Conservation (phyloP, 495 filamentous ascomycete genomes). For the Penicillium subrubescens region DNA sequence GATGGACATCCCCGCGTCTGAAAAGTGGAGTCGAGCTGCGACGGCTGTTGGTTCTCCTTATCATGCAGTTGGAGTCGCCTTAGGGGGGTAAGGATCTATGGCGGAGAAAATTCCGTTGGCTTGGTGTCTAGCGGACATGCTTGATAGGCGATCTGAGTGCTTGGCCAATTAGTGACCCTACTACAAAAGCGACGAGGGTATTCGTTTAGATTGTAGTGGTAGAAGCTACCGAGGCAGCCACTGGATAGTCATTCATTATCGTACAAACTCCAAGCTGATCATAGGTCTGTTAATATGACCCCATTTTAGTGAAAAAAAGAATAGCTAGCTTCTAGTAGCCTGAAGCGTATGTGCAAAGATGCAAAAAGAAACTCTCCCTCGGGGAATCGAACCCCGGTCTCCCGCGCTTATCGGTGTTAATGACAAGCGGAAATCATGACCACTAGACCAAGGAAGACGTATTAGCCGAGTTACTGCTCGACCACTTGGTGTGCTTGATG, state of each 20-base stretch:
- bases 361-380: slow-evolving; percentile 43
- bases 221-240: not conserved
- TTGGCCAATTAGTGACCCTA: not conserved
- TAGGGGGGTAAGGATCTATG: not conserved
- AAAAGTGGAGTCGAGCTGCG: slow-evolving; percentile 2
- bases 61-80: not conserved
- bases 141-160: not conserved
- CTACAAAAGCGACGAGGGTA: not conserved
- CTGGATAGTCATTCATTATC: not conserved
- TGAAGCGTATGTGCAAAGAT: not conserved
- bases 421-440: slow-evolving; percentile 61
- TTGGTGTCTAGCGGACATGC: not conserved
- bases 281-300: no score
- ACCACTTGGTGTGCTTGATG: slow-evolving; percentile 1
- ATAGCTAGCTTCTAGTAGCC: not conserved
- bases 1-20: not conserved
- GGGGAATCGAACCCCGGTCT: slow-evolving; percentile 60
- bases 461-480: no score
- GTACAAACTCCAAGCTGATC: not conserved
- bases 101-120: slow-evolving; percentile 2
- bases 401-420: slow-evolving; percentile 45
- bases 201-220: no score
- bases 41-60: slow-evolving; percentile 1
- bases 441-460: slow-evolving; percentile 51
- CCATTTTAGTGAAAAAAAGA: not conserved